Base-by-base conservation (phyloP, 1,284 basidiomycete genomes). In the Calocybe gambosa region DNA sequence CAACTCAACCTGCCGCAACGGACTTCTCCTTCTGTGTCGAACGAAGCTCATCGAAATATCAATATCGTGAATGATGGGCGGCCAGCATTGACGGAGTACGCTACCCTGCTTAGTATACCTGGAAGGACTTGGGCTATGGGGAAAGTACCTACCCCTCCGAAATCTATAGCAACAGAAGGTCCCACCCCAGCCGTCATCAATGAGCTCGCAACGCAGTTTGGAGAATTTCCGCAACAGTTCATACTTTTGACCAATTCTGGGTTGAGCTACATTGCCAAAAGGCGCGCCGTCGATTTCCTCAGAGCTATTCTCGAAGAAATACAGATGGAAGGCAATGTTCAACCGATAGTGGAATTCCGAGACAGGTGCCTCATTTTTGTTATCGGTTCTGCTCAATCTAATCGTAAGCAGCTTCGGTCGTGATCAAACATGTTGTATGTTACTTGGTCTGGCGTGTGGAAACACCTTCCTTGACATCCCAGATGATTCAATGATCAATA, bases 351-450 rank as follows among this genome's bases (percentile, higher is more conserved):
- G 33, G 81, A 86, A 45, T 85, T 88, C 59, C 70, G 84, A 45
- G 82, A 88, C 55, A 85, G 82, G 85, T 78, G 53, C 16, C 20
- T 51, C 21, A 44, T 18, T 49, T 16, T 16, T 37, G 10, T 42
- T 21, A 41, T 47, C 42, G 25, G 20, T 42, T 43, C 42, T 36
- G 37, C 26, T 45, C 9, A 42, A 34, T 34, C 7, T 46, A 18
- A 37, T 20, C 5, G 25, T 23, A 34, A 15, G 52, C 53, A 93
- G 89, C 58, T 93, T 86, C 63, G 90, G 92, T 37, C 78, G 87
- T 42, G 86, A 92, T 61, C 89, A 96, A 60, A 87, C 89, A 1
- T 94, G 91, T 58, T 85, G 90, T 10, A 94, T 95, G 84, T 78
- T 93, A n/a, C 74, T 96, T 10, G 87, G 82, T 12, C 78, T 78